Percentiles rank a stretch among this genome's conserved stretches.
phyloP scores from a whole-genome alignment of 1,284 basidiomycete species.

The Apiotrichum veenhuisii region DNA sequence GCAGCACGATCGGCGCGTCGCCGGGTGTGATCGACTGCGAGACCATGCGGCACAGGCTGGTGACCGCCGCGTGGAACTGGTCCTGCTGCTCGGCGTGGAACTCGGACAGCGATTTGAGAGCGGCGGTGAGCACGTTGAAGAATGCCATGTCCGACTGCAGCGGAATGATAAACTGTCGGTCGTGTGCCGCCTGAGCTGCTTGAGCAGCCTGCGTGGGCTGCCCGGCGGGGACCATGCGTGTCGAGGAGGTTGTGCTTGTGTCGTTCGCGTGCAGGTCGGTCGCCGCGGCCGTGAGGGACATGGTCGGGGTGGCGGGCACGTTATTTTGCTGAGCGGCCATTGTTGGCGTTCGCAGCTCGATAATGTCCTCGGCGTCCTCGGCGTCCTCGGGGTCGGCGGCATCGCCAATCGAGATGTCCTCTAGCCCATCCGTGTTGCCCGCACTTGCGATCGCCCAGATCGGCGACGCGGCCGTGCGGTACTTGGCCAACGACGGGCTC shows the following conservation, averaged over 20 bases:
- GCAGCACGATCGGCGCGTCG: conserved; percentile 20
- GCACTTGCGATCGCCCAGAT: conserved; percentile 46
- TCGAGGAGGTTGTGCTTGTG: no score
- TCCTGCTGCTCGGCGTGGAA: conserved; percentile 63
- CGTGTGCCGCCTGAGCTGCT: neutral
- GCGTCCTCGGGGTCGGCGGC: conserved; percentile 11
- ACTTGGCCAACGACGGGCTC: conserved; percentile 32
- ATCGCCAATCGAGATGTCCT: conserved; percentile 35
- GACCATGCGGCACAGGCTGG: conserved; percentile 60
- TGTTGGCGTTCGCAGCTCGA: conserved; percentile 10
- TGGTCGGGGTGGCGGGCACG: neutral
- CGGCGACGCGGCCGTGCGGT: conserved; percentile 37
- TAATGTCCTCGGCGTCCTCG: neutral
- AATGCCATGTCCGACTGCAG: conserved; percentile 77
- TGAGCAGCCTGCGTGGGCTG: neutral
- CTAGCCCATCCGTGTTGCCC: conserved; percentile 23
- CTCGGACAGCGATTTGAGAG: conserved; percentile 65
- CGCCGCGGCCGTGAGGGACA: neutral
- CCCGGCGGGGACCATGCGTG: no score
- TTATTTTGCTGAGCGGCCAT: neutral
- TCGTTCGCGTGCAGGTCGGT: neutral
- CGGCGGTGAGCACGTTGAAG: conserved; percentile 69
- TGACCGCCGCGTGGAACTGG: conserved; percentile 63
- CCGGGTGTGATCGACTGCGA: conserved; percentile 60
- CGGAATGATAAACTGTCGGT: conserved; percentile 68